These are phyloP conservation scores for Trichosporon sp. DNA, from an alignment of 1,284 basidiomycete species.

Conservation along the genomic window DNA sequence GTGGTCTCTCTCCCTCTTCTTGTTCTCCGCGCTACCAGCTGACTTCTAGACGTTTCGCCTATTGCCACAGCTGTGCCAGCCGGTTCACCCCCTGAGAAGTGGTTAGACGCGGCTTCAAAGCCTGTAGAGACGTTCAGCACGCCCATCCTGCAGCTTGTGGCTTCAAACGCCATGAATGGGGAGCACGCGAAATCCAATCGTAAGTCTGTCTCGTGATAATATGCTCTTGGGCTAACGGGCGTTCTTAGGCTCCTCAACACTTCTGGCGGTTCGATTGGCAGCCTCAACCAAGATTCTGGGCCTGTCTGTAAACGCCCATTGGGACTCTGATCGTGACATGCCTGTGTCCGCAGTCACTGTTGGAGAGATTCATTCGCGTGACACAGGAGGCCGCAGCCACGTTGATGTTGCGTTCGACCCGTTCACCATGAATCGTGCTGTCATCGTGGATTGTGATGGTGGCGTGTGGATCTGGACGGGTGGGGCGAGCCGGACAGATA, in stretches of 20 bases:
- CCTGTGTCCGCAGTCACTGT: slow-evolving; percentile 16
- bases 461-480: slow-evolving; percentile 40
- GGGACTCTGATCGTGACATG: slow-evolving; percentile 16
- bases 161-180: background rate
- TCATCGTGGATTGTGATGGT: slow-evolving; percentile 39
- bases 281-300: slow-evolving; percentile 24
- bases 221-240: too few species aligned
- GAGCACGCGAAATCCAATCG: background rate
- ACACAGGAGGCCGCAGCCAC: slow-evolving; percentile 27
- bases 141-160: background rate
- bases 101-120: background rate
- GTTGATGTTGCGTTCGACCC: slow-evolving; percentile 37
- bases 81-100: background rate
- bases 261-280: slow-evolving; percentile 27
- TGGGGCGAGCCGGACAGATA: background rate
- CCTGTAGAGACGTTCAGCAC: slow-evolving; percentile 3
- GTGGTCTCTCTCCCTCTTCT: too few species aligned
- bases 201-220: background rate
- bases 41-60: slow-evolving; percentile 29
- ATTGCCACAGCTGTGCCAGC: slow-evolving; percentile 15
- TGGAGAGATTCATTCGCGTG: slow-evolving; percentile 8
- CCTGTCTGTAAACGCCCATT: slow-evolving; percentile 20
- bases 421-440: slow-evolving; percentile 20
- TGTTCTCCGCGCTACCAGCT: too few species aligned
- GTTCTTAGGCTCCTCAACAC: slow-evolving; percentile 23